Conservation (phyloP, 1,139 yeast genomes). For the Kodamaea suecica region DNA sequence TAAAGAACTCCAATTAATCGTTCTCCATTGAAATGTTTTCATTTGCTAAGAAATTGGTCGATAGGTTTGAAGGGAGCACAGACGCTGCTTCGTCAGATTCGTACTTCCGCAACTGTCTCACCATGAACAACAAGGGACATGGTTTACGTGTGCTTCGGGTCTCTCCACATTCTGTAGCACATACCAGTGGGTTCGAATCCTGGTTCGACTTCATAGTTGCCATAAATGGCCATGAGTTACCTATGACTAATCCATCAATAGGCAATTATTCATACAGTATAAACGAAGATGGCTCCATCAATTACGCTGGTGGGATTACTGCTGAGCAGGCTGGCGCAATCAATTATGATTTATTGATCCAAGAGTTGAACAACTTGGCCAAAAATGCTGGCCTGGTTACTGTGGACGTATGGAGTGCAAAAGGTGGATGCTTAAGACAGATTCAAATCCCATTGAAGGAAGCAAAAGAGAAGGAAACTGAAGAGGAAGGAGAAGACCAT, state of each 20-base stretch:
- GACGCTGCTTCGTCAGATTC: conserved; percentile 43
- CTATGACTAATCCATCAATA: conserved; percentile 42
- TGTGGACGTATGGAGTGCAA: conserved; percentile 81
- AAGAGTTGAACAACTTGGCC: conserved; percentile 36
- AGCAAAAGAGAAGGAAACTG: conserved; percentile 10
- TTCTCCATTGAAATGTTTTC: conserved; percentile 69
- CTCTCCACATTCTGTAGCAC: conserved; percentile 40
- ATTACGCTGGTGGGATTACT: conserved; percentile 36
- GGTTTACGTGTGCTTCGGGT: conserved; percentile 43
- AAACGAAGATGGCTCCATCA: conserved; percentile 44
- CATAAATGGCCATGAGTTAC: conserved; percentile 71
- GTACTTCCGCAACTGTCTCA: conserved; percentile 48
- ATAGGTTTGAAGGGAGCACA: conserved; percentile 53
- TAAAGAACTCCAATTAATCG: no score
- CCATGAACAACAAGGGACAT: conserved; percentile 41
- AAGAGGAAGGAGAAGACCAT: conserved; percentile 9
- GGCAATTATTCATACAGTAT: conserved; percentile 33
- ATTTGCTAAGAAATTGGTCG: conserved; percentile 81
- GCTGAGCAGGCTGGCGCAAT: conserved; percentile 39
- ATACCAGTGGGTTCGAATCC: conserved; percentile 55
- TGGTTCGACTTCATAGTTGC: conserved; percentile 85
- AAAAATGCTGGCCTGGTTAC: conserved; percentile 38
- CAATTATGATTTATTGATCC: conserved; percentile 31
- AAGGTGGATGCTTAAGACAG: conserved; percentile 70
- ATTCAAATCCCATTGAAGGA: conserved; percentile 44